Percentiles rank a stretch among this genome's conserved stretches.
Conservation (phyloP, 2,329 filamentous ascomycete species). For the Exophiala bonariae region DNA sequence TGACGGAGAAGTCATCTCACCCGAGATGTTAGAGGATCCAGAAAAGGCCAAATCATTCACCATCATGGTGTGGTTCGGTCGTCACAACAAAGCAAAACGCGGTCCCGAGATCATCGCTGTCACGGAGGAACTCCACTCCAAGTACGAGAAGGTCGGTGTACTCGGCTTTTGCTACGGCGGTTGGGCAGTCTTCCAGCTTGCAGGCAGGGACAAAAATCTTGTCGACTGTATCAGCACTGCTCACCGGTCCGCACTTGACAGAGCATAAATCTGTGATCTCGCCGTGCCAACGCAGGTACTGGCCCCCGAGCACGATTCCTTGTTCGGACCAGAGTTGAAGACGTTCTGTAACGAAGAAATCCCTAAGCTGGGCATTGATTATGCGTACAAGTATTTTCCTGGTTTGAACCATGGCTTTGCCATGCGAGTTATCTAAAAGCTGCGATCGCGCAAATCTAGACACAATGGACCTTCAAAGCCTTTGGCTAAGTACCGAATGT, state of each 20-base stretch:
- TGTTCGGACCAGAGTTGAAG: slow-evolving; percentile 50
- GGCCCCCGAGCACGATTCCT: slow-evolving; percentile 49
- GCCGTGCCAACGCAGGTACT: slow-evolving; percentile 54
- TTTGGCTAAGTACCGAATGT: too few species aligned
- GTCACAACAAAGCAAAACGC: slow-evolving; percentile 25
- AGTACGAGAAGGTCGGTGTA: slow-evolving; percentile 44
- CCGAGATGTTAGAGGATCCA: slow-evolving; percentile 32
- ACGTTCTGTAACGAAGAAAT: slow-evolving; percentile 41
- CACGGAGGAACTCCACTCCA: slow-evolving; percentile 38
- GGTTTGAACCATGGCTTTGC: slow-evolving; percentile 50
- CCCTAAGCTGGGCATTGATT: slow-evolving; percentile 39
- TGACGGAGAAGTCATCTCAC: slow-evolving; percentile 35
- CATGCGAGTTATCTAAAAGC: too few species aligned
- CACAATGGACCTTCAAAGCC: too few species aligned
- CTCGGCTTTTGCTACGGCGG: slow-evolving; percentile 52
- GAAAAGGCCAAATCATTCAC: slow-evolving; percentile 37
- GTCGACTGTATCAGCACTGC: slow-evolving; percentile 48
- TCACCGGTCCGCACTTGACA: slow-evolving; percentile 47
- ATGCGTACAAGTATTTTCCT: slow-evolving; percentile 55
- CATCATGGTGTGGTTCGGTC: slow-evolving; percentile 29
- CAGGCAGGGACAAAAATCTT: slow-evolving; percentile 40
- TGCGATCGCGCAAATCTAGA: too few species aligned
- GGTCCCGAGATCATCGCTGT: slow-evolving; percentile 42
- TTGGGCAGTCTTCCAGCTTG: slow-evolving; percentile 50
- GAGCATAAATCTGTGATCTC: slow-evolving; percentile 49